phyloP scores from a whole-genome alignment of 495 filamentous ascomycete species.

The Gamarada debralockiae region DNA sequence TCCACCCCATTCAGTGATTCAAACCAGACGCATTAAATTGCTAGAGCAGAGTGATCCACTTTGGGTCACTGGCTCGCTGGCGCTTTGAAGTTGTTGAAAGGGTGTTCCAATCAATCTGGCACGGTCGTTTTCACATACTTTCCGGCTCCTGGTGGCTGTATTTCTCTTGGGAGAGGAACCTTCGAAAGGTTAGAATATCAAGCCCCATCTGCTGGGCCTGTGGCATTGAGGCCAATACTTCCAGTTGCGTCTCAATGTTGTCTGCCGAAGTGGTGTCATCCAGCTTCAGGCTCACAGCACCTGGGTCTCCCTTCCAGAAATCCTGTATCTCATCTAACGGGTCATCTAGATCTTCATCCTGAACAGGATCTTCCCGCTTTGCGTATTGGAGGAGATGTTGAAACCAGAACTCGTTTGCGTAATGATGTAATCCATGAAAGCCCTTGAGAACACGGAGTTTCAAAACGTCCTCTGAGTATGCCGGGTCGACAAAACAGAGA shows the following conservation, averaged over 20 bases:
- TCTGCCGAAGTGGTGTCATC: conserved; percentile 8
- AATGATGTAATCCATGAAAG: conserved; percentile 11
- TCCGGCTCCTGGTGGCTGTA: too few relatives aligned
- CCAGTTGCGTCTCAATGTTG: not conserved
- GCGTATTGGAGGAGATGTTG: conserved; percentile 8
- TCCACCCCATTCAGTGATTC: too few relatives aligned
- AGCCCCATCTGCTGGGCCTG: not conserved
- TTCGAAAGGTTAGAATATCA: conserved; percentile 9
- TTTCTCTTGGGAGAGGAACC: too few relatives aligned
- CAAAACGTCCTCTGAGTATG: not conserved
- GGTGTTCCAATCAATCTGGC: too few relatives aligned
- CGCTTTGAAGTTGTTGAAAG: too few relatives aligned
- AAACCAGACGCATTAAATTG: too few relatives aligned
- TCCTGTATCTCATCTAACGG: conserved; percentile 1
- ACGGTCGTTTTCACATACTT: too few relatives aligned
- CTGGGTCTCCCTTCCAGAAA: conserved; percentile 9
- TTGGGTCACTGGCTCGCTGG: too few relatives aligned
- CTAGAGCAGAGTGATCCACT: too few relatives aligned
- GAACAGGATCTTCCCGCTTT: conserved; percentile 66
- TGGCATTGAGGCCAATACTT: not conserved
- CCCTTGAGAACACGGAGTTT: conserved; percentile 4
- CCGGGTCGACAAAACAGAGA: not conserved
- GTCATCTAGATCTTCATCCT: conserved; percentile 30
- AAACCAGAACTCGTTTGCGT: conserved; percentile 11
- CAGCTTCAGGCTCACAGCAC: not conserved